phyloP scores from a whole-genome alignment of 495 filamentous ascomycete genomes.

The Neurospora africana region DNA sequence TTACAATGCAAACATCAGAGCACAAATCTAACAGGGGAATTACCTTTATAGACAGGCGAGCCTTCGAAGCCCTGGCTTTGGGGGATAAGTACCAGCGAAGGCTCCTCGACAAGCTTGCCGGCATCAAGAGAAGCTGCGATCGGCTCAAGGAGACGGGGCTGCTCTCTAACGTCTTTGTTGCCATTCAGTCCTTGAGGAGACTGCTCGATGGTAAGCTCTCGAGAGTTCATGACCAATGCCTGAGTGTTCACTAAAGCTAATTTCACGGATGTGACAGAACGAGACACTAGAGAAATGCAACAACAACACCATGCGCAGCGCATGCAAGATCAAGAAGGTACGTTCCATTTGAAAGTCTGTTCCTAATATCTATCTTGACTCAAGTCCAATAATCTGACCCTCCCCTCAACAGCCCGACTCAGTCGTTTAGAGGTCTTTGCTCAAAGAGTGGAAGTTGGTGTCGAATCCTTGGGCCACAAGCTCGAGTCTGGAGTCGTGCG shows the following conservation, averaged over 20 bases:
- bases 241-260: neutral
- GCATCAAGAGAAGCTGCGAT: neutral
- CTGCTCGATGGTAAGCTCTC: neutral
- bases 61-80: neutral
- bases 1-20: neutral
- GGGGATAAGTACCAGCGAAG: neutral
- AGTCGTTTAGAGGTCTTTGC: neutral
- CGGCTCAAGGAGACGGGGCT: neutral
- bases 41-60: neutral
- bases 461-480: neutral
- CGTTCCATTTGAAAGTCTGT: neutral
- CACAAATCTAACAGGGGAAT: neutral
- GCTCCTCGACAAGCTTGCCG: neutral
- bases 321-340: neutral
- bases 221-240: neutral
- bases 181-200: neutral
- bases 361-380: neutral
- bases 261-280: neutral
- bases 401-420: neutral
- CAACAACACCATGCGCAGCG: neutral
- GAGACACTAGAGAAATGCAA: neutral
- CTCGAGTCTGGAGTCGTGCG: neutral
- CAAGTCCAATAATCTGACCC: neutral
- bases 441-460: neutral
- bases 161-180: neutral